Percentiles rank a stretch among this genome's conserved stretches.
phyloP scores from a whole-genome alignment of 1,284 basidiomycete genomes.

The Trametes pubescens region DNA sequence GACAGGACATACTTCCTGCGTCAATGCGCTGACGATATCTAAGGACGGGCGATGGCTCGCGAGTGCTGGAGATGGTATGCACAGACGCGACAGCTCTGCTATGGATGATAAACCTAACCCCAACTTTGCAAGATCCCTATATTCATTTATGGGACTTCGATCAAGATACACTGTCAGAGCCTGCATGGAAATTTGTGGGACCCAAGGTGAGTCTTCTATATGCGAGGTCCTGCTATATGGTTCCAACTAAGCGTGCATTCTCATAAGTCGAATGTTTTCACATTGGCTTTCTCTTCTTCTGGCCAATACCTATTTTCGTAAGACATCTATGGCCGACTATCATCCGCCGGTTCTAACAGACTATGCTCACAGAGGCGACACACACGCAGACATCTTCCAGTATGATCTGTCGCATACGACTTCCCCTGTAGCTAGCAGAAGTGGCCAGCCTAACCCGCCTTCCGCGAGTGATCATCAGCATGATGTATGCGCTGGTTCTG shows the following conservation, averaged over 20 bases:
- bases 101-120: not conserved
- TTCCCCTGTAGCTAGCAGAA: constrained; percentile 33
- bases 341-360: not conserved
- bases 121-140: constrained; percentile 55
- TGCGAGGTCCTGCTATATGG: not conserved
- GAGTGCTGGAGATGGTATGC: constrained; percentile 77
- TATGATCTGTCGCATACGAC: constrained; percentile 56
- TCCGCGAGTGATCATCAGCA: constrained; percentile 20
- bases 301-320: constrained; percentile 72
- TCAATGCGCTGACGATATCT: constrained; percentile 75
- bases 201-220: constrained; percentile 50
- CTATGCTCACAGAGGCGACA: constrained; percentile 60
- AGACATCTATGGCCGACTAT: constrained; percentile 37
- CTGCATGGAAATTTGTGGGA: constrained; percentile 57
- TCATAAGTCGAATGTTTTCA: constrained; percentile 69
- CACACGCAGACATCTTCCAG: constrained; percentile 61
- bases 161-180: constrained; percentile 60
- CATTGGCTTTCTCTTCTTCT: constrained; percentile 70
- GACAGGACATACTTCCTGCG: constrained; percentile 69
- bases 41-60: constrained; percentile 73
- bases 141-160: constrained; percentile 77
- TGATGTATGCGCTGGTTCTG: constrained; percentile 5
- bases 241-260: not conserved
- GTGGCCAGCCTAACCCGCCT: not conserved
- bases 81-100: not conserved